Evolutionary conservation across 495 filamentous ascomycete species (phyloP), one percentile per base, ranked within the genome.

Genomic region (Daldinia caldariorum): DNA sequence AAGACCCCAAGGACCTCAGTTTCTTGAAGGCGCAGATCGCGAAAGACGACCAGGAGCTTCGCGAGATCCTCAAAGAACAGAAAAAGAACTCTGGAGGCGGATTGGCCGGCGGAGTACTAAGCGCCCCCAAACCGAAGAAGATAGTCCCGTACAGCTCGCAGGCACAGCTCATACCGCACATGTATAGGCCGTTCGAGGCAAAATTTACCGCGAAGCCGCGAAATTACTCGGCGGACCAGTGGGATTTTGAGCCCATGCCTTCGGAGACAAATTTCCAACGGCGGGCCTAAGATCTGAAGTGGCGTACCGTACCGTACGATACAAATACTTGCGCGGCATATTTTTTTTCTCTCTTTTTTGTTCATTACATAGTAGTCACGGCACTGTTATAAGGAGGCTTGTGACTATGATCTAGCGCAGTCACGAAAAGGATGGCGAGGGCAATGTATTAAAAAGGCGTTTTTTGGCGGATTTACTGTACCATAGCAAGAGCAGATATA

Each of bases 21-120:
- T 94, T 92, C 79, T 84, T 98, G 41, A 88, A 85, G 71, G 94
- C 94, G 6, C 94, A 98, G 79, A 94, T 96, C 69, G 88, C 89
- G 5, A 88, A 83, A 56, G 86, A 92, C 61, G 90, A 93, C 53
- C 83, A 84, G 14, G 93, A 97, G 70, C 82, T 97, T 6, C 82
- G 85, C 18, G 84, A 92, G 12, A 91, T 96, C 61, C 80, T 96
- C 58, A 89, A 86, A 69, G 88, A 89, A 14, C 79, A 82, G 32
- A 78, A 75, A 37, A 81, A 79, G 63, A 14, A 53, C 29, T 66
- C 20, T 41, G 20, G 47, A 13, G 37, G 18, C 41, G 50, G 37
- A 34, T 51, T 47, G 1, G n/a, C 47, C 8, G 47, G 41, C 37
- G 58, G 38, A 13, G 29, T 8, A 20, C 39, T 49, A 6, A 63